Percentiles rank a stretch among this genome's conserved stretches.
phyloP scores from a whole-genome alignment of 441 rosid species.

The Corymbia citriodora region DNA sequence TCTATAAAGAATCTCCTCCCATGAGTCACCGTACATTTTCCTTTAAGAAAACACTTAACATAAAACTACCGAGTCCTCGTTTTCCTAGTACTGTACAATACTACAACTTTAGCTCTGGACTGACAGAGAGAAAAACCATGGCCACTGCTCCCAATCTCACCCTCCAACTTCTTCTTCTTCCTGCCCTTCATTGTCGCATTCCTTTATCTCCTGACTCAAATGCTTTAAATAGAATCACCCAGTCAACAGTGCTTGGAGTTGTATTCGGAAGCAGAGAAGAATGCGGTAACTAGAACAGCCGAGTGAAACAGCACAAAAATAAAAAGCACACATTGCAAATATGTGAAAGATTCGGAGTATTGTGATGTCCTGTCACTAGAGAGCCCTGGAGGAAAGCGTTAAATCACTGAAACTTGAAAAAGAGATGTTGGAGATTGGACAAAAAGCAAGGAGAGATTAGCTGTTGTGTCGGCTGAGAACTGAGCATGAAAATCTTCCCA shows the following conservation, averaged over 20 bases:
- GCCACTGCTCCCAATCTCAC: background rate
- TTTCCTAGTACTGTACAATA: too few relatives aligned
- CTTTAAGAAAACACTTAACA: too few relatives aligned
- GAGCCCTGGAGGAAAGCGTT: background rate
- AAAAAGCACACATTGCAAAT: background rate
- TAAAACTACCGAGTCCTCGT: too few relatives aligned
- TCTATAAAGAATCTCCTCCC: too few relatives aligned
- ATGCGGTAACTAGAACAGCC: background rate
- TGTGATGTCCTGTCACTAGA: background rate
- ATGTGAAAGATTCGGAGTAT: background rate
- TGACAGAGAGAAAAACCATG: too few relatives aligned
- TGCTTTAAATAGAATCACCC: background rate
- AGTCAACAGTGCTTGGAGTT: background rate
- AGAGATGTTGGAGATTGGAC: background rate
- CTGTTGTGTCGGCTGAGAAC: background rate
- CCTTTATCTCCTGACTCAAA: background rate
- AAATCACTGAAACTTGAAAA: background rate
- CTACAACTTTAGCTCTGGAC: too few relatives aligned
- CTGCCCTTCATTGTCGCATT: background rate
- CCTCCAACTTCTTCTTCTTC: constrained; percentile 12
- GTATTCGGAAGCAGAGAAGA: background rate
- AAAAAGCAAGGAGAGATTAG: background rate
- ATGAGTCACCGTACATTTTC: too few relatives aligned
- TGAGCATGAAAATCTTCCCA: background rate
- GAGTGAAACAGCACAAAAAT: background rate